A percentile compares a stretch with the other conserved stretches of the same genome.
Evolutionary conservation across 805 yeast species (phyloP).

Genomic region (Candida manassasensis): DNA sequence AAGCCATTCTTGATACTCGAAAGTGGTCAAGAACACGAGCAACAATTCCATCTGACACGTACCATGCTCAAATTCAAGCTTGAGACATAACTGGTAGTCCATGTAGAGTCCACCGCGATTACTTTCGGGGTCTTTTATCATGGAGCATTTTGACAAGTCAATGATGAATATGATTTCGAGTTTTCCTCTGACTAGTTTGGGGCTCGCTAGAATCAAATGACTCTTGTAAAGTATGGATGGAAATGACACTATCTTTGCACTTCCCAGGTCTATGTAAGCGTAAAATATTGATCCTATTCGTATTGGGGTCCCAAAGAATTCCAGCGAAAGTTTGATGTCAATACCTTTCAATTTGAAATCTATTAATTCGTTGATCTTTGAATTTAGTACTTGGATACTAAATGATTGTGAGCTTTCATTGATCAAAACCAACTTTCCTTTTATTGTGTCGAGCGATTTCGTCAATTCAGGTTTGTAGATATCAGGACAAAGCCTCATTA

Average conservation of each 20-base stretch:
- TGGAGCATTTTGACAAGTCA: constrained; percentile 36
- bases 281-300: constrained; percentile 40
- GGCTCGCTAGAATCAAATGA: constrained; percentile 38
- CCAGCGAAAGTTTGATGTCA: constrained; percentile 19
- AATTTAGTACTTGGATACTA: constrained; percentile 17
- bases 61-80: constrained; percentile 43
- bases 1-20: constrained; percentile 42
- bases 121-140: constrained; percentile 20
- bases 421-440: constrained; percentile 19
- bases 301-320: constrained; percentile 44
- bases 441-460: constrained; percentile 12
- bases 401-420: constrained; percentile 20
- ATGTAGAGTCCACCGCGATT: constrained; percentile 28
- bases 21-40: constrained; percentile 23
- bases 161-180: constrained; percentile 42
- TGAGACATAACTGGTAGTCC: constrained; percentile 28
- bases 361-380: constrained; percentile 12
- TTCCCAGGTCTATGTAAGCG: constrained; percentile 32
- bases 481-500: constrained; percentile 1
- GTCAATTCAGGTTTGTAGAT: constrained; percentile 22
- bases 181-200: constrained; percentile 13
- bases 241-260: constrained; percentile 12
- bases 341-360: constrained; percentile 9
- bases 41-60: constrained; percentile 43
- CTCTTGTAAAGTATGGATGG: constrained; percentile 47